Conservation (phyloP, 2,329 filamentous ascomycete species). For the Rhexocercosporidium sp. region DNA sequence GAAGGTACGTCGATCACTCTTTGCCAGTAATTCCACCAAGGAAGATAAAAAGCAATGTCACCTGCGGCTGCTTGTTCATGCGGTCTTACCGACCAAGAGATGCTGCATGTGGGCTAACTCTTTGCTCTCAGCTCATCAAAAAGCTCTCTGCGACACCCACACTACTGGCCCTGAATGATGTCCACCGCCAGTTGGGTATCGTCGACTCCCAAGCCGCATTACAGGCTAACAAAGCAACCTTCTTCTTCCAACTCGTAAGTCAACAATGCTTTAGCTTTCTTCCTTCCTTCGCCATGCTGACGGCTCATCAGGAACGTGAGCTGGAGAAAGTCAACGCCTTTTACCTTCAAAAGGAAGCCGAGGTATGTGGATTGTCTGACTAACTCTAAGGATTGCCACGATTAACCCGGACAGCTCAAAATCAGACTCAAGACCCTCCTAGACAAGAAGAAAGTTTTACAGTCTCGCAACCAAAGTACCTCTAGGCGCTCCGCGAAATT, state of each 20-base stretch:
- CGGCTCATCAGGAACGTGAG: conserved; percentile 79
- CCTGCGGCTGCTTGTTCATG: conserved; percentile 21
- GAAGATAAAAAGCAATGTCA: conserved; percentile 24
- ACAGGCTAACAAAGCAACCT: conserved; percentile 96
- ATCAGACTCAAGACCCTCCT: conserved; percentile 88
- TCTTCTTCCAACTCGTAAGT: conserved; percentile 94
- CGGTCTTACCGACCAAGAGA: conserved; percentile 22
- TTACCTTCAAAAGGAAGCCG: conserved; percentile 96
- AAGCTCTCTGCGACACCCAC: conserved; percentile 92
- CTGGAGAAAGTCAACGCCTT: conserved; percentile 98
- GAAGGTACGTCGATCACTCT: conserved; percentile 68
- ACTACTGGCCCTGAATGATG: conserved; percentile 76
- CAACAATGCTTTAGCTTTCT: conserved; percentile 26
- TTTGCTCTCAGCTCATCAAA: conserved; percentile 82
- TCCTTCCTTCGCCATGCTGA: conserved; percentile 46
- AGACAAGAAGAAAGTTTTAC: conserved; percentile 92
- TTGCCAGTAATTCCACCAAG: conserved; percentile 19
- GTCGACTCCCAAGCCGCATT: conserved; percentile 85
- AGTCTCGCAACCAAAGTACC: conserved; percentile 75
- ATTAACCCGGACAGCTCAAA: conserved; percentile 70
- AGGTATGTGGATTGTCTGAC: conserved; percentile 63
- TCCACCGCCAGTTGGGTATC: conserved; percentile 51
- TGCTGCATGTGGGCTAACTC: conserved; percentile 35
- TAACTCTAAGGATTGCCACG: not conserved
- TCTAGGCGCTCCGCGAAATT: conserved; percentile 93